Evolutionary conservation across 768 basidiomycete species (phyloP).

Genomic region (Panus rudis): DNA sequence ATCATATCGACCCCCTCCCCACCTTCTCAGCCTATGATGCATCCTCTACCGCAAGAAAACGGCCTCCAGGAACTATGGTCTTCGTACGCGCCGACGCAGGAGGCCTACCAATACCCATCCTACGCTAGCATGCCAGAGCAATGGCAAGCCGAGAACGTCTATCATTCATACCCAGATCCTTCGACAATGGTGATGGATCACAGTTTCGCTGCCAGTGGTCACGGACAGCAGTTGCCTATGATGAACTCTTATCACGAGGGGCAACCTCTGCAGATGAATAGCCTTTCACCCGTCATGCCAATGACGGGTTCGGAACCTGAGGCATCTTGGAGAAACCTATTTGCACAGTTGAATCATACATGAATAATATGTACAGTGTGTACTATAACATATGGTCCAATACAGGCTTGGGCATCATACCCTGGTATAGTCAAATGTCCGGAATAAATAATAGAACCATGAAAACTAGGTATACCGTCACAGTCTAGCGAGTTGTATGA

Average conservation of each 20-base stretch:
- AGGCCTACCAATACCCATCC: neutral
- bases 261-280: slow-evolving; percentile 6
- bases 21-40: neutral
- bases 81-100: neutral
- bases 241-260: slow-evolving; percentile 4
- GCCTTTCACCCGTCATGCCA: slow-evolving; percentile 6
- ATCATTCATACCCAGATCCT: neutral
- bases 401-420: neutral
- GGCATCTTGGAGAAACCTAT: slow-evolving; percentile 20
- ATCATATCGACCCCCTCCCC: neutral
- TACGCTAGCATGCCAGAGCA: neutral
- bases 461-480: neutral
- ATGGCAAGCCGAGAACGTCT: neutral
- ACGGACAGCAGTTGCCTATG: slow-evolving; percentile 8
- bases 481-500: neutral
- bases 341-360: slow-evolving; percentile 18
- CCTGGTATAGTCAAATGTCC: too few species aligned
- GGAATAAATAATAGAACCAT: neutral
- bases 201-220: slow-evolving; percentile 12
- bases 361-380: too few species aligned
- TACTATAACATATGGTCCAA: neutral
- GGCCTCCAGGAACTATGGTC: neutral
- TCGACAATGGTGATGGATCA: slow-evolving; percentile 12
- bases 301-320: slow-evolving; percentile 14
- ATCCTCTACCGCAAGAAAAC: neutral